Base-by-base conservation (phyloP, 2,329 filamentous ascomycete species). In the Colletotrichum tabaci region DNA sequence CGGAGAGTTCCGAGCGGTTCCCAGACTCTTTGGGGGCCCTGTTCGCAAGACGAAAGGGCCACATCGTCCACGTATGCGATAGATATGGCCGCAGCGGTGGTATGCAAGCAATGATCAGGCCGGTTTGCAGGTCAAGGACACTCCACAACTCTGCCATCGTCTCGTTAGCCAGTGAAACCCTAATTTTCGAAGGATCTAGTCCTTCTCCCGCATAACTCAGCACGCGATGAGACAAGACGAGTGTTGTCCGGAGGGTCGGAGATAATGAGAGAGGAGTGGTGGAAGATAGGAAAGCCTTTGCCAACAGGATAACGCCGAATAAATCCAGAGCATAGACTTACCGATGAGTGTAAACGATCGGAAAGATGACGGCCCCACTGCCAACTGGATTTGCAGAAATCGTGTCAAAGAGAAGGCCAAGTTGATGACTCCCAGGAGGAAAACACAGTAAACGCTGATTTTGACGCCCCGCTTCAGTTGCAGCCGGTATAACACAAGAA, bases 81-180 rank as follows among this genome's bases (percentile, higher is more conserved):
- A 63, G 18, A 6, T 53, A 63, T 9, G 61, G 61, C 38, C 61
- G 38, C 21, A 63, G 61, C 2, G 61, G n/a, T 16, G 61, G 61
- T 16, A 63, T 16, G 23, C 61, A 53, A 5, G 21, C 49, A 52
- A 63, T 53, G 9, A 63, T 13, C 2, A 53, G 16, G 9, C 49
- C 61, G 12, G 53, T 38, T 7, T 63, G 15, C 21, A 46, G 3
- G 18, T 63, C 61, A n/a, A 63, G 6, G 15, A 2, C 10, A 6
- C 49, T 63, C 61, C 49, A 63, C 1, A 63, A 23, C 21, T 63
- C 61, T 53, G 21, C 6, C 1, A 6, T 18, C 16, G 2, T 23
- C 2, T 3, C 3, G 5, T 21, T 53, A 52, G 35, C 21, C 7
- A 40, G 16, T 10, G n/a, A 9, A 18, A 18, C 2, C 26, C 26